phyloP scores from a whole-genome alignment of 164 flowering plant genomes.

The Saururus chinensis region DNA sequence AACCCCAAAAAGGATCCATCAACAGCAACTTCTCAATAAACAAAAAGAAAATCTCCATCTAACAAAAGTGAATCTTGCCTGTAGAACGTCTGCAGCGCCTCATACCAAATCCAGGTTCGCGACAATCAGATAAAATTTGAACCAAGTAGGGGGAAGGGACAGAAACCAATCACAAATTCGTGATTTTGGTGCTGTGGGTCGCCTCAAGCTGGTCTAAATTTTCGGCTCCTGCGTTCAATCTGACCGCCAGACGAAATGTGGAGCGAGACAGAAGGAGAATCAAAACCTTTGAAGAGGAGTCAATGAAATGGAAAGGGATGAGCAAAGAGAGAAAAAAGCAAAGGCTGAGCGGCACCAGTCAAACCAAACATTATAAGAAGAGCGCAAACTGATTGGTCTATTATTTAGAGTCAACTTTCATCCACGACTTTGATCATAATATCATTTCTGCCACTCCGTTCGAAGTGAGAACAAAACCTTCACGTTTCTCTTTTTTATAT shows the following conservation, averaged over 20 bases:
- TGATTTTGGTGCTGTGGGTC: neutral
- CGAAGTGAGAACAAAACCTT: too few species aligned
- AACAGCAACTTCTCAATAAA: neutral
- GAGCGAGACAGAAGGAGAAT: constrained; percentile 1
- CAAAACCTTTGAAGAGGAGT: constrained; percentile 9
- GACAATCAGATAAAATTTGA: neutral
- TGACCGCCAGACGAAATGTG: neutral
- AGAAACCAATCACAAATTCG: neutral
- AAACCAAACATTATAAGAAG: neutral
- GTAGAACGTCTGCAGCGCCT: too few species aligned
- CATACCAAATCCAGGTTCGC: too few species aligned
- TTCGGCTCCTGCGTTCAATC: neutral
- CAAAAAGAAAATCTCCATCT: neutral
- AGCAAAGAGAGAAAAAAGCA: constrained; percentile 8
- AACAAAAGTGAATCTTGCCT: neutral
- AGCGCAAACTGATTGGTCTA: neutral
- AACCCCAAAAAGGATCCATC: too few species aligned
- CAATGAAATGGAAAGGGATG: constrained; percentile 7
- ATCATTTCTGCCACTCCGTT: too few species aligned
- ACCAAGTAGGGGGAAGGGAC: too few species aligned
- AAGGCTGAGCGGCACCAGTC: neutral
- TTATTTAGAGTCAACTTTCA: neutral
- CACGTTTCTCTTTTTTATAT: too few species aligned
- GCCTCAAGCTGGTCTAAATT: neutral
- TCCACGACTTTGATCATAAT: neutral